These are phyloP conservation scores for Camelina sativa DNA, from an alignment of 345 rosid genomes.

Conservation along the genomic window DNA sequence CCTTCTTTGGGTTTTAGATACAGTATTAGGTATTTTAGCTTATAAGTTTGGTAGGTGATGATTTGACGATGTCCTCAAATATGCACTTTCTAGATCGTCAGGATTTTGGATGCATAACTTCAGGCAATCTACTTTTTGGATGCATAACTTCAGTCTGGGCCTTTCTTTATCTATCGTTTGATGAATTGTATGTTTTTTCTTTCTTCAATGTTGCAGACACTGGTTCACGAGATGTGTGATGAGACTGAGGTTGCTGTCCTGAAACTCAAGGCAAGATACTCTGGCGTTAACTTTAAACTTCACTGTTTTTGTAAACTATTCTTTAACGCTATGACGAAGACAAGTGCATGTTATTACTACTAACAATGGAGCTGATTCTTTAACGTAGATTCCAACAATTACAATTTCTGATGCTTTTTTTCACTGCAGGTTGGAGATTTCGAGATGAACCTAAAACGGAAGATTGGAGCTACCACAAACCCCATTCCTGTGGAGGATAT, in stretches of 20 bases:
- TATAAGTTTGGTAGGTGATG: constrained; percentile 16
- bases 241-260: constrained; percentile 95
- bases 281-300: constrained; percentile 10
- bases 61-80: constrained; percentile 11
- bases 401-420: constrained; percentile 3
- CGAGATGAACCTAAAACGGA: constrained; percentile 88
- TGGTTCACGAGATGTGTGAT: constrained; percentile 88
- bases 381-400: not conserved
- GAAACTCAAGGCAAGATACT: constrained; percentile 72
- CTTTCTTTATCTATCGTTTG: no score
- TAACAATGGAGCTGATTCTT: constrained; percentile 6
- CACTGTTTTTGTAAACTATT: not conserved
- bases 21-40: constrained; percentile 11
- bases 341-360: not conserved
- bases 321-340: not conserved
- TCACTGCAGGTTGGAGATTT: constrained; percentile 78
- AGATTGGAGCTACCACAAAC: constrained; percentile 53
- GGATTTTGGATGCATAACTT: constrained; percentile 31
- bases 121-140: constrained; percentile 24
- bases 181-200: no score
- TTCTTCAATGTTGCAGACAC: constrained; percentile 68
- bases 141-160: no score
- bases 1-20: constrained; percentile 22
- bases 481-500: constrained; percentile 54
- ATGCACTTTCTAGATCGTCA: constrained; percentile 23